Evolutionary conservation across 129 eudicot species (phyloP).

Genomic region (Flaveria ramosissima): DNA sequence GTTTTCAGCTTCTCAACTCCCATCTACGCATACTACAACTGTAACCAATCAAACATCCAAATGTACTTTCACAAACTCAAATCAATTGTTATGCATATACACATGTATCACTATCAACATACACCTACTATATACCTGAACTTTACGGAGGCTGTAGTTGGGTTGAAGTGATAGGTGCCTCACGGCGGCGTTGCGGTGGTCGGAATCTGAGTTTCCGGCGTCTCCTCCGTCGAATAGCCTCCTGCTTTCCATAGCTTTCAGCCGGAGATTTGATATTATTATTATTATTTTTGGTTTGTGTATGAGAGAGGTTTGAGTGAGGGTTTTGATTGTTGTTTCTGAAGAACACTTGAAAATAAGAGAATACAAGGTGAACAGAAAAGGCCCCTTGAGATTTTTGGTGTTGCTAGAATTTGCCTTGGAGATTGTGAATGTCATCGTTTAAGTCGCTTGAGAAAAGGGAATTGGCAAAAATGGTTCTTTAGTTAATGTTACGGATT

Average conservation of each 20-base stretch:
- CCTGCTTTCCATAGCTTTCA: conserved; percentile 12
- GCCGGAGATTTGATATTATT: conserved; percentile 21
- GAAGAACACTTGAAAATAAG: conserved; percentile 16
- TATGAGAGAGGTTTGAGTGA: conserved; percentile 37
- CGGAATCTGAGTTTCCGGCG: conserved; percentile 33
- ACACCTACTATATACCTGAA: conserved; percentile 30
- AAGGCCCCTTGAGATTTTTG: conserved; percentile 22
- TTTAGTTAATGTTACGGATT: not conserved
- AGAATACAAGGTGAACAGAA: not conserved
- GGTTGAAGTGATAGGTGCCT: conserved; percentile 40
- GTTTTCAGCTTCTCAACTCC: not conserved
- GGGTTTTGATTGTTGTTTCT: conserved; percentile 35
- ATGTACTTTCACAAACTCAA: not conserved
- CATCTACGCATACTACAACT: not conserved
- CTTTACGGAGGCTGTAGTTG: conserved; percentile 37
- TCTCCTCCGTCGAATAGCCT: conserved; percentile 33
- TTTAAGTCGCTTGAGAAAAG: not conserved
- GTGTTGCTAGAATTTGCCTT: not conserved
- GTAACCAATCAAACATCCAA: not conserved
- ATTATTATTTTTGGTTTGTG: conserved; percentile 10
- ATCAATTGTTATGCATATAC: not conserved
- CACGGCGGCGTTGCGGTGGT: conserved; percentile 18
- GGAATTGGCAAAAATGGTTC: not conserved
- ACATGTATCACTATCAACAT: conserved; percentile 13
- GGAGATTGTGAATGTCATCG: not conserved